Percentiles rank a stretch among this genome's conserved stretches.
Evolutionary conservation across 2,329 filamentous ascomycete genomes (phyloP).

Genomic region (Capronia epimyces): DNA sequence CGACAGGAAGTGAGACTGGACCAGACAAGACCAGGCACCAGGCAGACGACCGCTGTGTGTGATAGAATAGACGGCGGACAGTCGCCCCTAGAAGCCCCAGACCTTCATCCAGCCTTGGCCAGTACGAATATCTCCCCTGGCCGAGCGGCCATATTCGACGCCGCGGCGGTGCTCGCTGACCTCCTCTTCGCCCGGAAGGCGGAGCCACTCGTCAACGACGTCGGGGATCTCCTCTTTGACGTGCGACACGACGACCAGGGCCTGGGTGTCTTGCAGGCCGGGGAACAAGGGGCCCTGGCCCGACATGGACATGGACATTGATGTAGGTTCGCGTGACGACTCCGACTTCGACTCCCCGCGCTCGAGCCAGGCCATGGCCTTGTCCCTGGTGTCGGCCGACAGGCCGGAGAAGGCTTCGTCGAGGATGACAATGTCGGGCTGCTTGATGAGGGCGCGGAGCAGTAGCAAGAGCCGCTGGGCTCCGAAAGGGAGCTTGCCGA

Average conservation of each 20-base stretch:
- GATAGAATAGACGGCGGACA: too few relatives aligned
- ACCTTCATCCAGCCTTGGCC: slow-evolving; percentile 27
- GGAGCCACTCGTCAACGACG: slow-evolving; percentile 77
- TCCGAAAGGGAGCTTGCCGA: slow-evolving; percentile 71
- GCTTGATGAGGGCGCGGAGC: slow-evolving; percentile 72
- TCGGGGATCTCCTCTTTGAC: slow-evolving; percentile 83
- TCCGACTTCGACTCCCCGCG: slow-evolving; percentile 49
- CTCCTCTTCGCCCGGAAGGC: slow-evolving; percentile 54
- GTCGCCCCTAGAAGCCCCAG: slow-evolving; percentile 26
- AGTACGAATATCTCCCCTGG: slow-evolving; percentile 15
- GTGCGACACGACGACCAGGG: slow-evolving; percentile 88
- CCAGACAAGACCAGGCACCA: too few relatives aligned
- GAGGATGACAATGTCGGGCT: slow-evolving; percentile 73
- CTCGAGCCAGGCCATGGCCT: slow-evolving; percentile 75
- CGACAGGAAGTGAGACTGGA: too few relatives aligned
- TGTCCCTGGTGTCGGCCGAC: slow-evolving; percentile 74
- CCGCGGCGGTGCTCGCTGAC: slow-evolving; percentile 19
- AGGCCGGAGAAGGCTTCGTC: slow-evolving; percentile 88
- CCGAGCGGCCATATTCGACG: slow-evolving; percentile 20
- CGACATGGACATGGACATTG: too few relatives aligned
- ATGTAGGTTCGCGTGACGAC: too few relatives aligned
- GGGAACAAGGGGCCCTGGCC: slow-evolving; percentile 37
- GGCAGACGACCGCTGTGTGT: too few relatives aligned
- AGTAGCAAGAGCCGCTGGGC: slow-evolving; percentile 82
- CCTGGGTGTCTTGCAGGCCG: slow-evolving; percentile 66